Evolutionary conservation across 192 early-diverging fungal species (phyloP).

Genomic region (Coemansia sp.): DNA sequence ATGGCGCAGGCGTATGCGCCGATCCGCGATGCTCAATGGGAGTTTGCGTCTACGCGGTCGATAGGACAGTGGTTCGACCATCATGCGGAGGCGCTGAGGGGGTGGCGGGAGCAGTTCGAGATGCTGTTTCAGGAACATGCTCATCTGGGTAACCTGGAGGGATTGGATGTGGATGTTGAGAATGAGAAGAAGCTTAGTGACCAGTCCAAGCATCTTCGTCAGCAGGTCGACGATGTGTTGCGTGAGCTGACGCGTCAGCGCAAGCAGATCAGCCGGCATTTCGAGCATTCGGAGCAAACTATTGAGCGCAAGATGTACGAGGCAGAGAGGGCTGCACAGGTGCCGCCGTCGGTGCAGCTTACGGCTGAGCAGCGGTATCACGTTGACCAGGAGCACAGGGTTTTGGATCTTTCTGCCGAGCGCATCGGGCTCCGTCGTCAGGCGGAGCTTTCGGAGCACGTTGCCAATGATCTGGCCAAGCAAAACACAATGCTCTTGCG

Average conservation of each 20-base stretch:
- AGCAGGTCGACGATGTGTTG: conserved; percentile 40
- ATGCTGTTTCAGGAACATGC: conserved; percentile 48
- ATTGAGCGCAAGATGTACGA: conserved; percentile 39
- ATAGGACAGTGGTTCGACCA: conserved; percentile 43
- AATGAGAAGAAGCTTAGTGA: neutral
- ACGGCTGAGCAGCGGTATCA: conserved; percentile 53
- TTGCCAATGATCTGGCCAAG: conserved; percentile 18
- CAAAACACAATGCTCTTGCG: conserved; percentile 41
- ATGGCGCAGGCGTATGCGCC: conserved; percentile 45
- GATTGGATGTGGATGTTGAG: conserved; percentile 17
- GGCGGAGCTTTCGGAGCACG: conserved; percentile 41
- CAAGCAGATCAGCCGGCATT: conserved; percentile 36
- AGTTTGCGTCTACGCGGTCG: conserved; percentile 38
- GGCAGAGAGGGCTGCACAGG: conserved; percentile 44
- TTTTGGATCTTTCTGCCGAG: conserved; percentile 45
- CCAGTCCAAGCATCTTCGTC: conserved; percentile 22
- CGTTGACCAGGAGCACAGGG: conserved; percentile 44
- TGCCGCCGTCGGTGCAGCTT: conserved; percentile 32
- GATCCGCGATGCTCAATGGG: conserved; percentile 47
- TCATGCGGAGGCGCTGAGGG: conserved; percentile 31
- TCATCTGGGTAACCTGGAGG: conserved; percentile 16
- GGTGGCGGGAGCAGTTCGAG: conserved; percentile 54
- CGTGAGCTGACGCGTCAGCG: conserved; percentile 47
- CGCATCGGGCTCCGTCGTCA: conserved; percentile 40
- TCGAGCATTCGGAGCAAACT: conserved; percentile 37